Conservation (phyloP, 2,329 filamentous ascomycete genomes). For the Phymatotrichopsis omnivora region DNA sequence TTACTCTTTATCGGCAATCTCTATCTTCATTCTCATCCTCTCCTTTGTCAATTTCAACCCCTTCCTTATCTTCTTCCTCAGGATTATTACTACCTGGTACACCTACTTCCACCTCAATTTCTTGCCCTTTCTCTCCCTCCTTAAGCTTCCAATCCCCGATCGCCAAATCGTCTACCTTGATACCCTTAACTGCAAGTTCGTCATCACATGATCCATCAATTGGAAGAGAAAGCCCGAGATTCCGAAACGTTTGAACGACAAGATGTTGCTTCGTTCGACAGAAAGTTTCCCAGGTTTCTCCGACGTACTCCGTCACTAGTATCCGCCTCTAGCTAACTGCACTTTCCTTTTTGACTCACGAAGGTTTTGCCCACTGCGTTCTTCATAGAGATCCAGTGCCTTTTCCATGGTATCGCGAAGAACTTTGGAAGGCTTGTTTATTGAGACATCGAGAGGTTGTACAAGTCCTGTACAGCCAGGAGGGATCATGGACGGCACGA, state of each 20-base stretch:
- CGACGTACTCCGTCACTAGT: not conserved
- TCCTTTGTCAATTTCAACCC: too few species aligned
- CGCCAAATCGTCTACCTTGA: not conserved
- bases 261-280: not conserved
- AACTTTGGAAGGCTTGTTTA: constrained; percentile 11
- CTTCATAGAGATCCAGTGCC: too few species aligned
- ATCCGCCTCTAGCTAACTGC: not conserved
- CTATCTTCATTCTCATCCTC: too few species aligned
- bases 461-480: constrained; percentile 1
- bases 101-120: too few species aligned
- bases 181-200: constrained; percentile 4
- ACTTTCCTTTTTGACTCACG: not conserved
- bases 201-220: constrained; percentile 7
- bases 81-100: too few species aligned
- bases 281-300: not conserved
- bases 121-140: too few species aligned
- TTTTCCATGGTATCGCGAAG: not conserved
- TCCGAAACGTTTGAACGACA: not conserved
- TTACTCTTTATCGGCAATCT: too few species aligned
- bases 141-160: constrained; percentile 1
- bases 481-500: constrained; percentile 2
- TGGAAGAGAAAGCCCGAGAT: constrained; percentile 3
- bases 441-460: constrained; percentile 8
- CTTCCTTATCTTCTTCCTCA: too few species aligned
- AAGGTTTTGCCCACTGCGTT: too few species aligned